Evolutionary conservation across 768 basidiomycete species (phyloP).

Genomic region (Rhizopogon sp.): DNA sequence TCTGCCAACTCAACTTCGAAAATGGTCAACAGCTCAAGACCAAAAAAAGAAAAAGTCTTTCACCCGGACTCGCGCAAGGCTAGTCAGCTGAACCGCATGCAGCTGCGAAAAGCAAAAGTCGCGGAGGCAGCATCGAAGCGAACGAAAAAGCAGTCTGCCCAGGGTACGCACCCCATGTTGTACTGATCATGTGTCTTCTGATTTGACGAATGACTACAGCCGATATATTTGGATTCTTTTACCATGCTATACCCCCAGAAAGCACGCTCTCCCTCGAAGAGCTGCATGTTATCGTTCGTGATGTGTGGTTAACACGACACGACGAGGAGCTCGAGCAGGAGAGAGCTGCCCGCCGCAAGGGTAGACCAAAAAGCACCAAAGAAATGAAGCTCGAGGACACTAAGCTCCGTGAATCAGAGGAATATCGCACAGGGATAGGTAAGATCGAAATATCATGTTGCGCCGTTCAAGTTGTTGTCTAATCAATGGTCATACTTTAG

Average conservation of each 20-base stretch:
- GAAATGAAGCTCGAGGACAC: constrained; percentile 67
- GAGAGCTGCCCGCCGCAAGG: constrained; percentile 56
- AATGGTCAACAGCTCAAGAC: constrained; percentile 13
- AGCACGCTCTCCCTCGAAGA: constrained; percentile 55
- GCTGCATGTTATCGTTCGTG: constrained; percentile 57
- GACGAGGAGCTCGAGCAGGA: constrained; percentile 64
- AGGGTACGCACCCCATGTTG: constrained; percentile 36
- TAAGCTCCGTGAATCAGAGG: constrained; percentile 62
- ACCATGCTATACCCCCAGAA: constrained; percentile 60
- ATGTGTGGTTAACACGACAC: constrained; percentile 71
- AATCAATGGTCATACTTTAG: constrained; percentile 30
- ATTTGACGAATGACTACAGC: constrained; percentile 30
- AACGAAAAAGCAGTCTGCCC: constrained; percentile 46
- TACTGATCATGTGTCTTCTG: background rate
- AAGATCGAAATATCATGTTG: constrained; percentile 18
- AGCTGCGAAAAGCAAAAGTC: constrained; percentile 66
- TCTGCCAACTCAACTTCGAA: background rate
- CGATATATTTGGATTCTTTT: constrained; percentile 74
- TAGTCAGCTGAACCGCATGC: constrained; percentile 61
- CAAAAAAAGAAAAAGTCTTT: constrained; percentile 73
- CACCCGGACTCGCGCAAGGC: constrained; percentile 86
- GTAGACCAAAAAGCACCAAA: constrained; percentile 67
- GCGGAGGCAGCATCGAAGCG: constrained; percentile 51
- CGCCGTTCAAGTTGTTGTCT: background rate
- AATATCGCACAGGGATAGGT: constrained; percentile 82